A percentile compares a stretch with the other conserved stretches of the same genome.
Evolutionary conservation across 108 stramenopile species (phyloP).

Genomic region (Cyclotella atomus): DNA sequence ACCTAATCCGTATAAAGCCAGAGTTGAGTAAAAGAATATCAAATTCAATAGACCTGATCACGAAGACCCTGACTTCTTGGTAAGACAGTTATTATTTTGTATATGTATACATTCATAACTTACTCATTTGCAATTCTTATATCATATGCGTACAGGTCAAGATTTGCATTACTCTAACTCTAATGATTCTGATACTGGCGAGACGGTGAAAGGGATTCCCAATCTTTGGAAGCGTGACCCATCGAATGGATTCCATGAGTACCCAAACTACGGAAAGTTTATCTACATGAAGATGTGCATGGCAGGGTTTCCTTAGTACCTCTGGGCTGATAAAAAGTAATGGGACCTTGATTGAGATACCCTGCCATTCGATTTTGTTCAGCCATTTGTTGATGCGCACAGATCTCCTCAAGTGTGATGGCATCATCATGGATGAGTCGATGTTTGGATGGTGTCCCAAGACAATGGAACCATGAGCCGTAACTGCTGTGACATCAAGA

Average conservation of each 20-base stretch:
- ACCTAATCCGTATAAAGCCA: background rate
- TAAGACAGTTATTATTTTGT: slow-evolving; percentile 1
- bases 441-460: slow-evolving; percentile 25
- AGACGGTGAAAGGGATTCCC: background rate
- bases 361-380: slow-evolving; percentile 17
- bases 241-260: slow-evolving; percentile 15
- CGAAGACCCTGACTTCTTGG: slow-evolving; percentile 12
- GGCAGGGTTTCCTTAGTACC: slow-evolving; percentile 17
- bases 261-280: slow-evolving; percentile 17
- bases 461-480: slow-evolving; percentile 22
- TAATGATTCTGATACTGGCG: slow-evolving; percentile 3
- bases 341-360: background rate
- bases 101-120: background rate
- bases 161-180: slow-evolving; percentile 20
- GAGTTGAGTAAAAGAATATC: background rate
- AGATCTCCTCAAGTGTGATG: background rate
- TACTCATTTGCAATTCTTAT: background rate
- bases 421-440: slow-evolving; percentile 14
- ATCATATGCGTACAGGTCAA: slow-evolving; percentile 7
- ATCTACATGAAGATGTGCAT: slow-evolving; percentile 25
- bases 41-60: background rate
- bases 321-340: slow-evolving; percentile 20
- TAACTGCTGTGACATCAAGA: slow-evolving; percentile 6
- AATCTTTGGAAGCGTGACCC: slow-evolving; percentile 18
- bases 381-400: slow-evolving; percentile 12